Conservation (phyloP, 495 filamentous ascomycete species). For the Neurospora tetrasperma region DNA sequence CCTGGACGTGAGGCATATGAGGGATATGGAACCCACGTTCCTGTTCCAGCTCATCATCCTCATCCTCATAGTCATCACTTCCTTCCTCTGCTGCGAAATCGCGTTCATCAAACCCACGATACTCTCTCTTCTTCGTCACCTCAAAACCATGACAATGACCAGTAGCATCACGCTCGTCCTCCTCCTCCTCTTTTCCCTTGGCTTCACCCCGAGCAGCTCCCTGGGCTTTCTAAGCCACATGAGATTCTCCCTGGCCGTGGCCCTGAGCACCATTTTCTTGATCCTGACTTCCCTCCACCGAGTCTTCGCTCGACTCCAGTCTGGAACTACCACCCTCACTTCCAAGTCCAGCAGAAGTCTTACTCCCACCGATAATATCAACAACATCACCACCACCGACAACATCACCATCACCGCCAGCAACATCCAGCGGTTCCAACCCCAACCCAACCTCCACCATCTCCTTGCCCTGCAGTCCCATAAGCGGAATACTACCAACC, state of each 20-base stretch:
- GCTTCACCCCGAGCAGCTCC: background rate
- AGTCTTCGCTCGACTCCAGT: background rate
- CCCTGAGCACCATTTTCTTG: background rate
- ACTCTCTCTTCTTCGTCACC: background rate
- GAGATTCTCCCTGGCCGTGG: background rate
- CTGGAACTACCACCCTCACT: background rate
- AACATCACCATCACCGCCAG: background rate
- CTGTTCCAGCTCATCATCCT: background rate
- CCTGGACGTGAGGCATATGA: background rate
- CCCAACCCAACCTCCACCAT: background rate
- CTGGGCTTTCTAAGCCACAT: background rate
- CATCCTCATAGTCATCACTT: background rate
- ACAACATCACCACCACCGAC: background rate
- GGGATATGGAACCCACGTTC: background rate
- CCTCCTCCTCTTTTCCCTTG: background rate
- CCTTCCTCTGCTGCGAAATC: background rate
- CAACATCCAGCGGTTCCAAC: background rate
- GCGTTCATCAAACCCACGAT: background rate
- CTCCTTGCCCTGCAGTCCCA: background rate
- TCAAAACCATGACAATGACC: background rate
- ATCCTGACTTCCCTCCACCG: background rate
- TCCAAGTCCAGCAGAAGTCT: background rate
- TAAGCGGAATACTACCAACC: slow-evolving; percentile 1
- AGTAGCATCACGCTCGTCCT: background rate
- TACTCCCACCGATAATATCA: background rate